phyloP scores from a whole-genome alignment of 2,329 filamentous ascomycete species.

The Botrytis elliptica region DNA sequence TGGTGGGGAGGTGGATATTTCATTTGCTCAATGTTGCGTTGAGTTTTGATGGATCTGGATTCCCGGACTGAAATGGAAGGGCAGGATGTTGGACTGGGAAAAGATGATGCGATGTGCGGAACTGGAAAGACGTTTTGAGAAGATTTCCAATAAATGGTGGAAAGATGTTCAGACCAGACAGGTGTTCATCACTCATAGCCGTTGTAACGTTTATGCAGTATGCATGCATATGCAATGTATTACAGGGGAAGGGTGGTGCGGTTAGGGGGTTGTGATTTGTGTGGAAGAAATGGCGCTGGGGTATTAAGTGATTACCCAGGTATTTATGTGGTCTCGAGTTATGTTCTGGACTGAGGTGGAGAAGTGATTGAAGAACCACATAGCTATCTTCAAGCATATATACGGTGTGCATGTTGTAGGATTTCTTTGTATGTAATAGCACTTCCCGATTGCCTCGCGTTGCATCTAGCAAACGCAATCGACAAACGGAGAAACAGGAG shows the following conservation, averaged over 20 bases:
- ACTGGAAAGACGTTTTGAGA: background rate
- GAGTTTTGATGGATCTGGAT: background rate
- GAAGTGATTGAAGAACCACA: conserved; percentile 1
- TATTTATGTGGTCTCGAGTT: conserved; percentile 3
- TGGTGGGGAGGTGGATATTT: background rate
- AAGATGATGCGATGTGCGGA: background rate
- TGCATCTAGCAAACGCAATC: background rate
- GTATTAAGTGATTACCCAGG: background rate
- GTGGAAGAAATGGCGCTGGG: background rate
- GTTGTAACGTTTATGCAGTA: background rate
- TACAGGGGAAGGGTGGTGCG: conserved; percentile 1
- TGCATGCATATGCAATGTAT: conserved; percentile 16
- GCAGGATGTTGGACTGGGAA: background rate
- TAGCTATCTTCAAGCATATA: background rate
- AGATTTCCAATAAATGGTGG: background rate
- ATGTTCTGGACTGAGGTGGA: conserved; percentile 3
- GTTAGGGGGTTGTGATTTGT: background rate
- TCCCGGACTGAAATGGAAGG: background rate
- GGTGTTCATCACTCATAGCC: background rate
- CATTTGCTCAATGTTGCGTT: background rate
- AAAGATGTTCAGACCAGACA: background rate
- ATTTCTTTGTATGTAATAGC: background rate
- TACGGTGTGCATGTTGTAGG: background rate
- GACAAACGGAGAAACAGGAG: background rate
- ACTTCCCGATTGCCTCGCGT: background rate